A percentile compares a stretch with the other conserved stretches of the same genome.
Evolutionary conservation across 495 filamentous ascomycete genomes (phyloP).

Genomic region (Penicillium silybi): DNA sequence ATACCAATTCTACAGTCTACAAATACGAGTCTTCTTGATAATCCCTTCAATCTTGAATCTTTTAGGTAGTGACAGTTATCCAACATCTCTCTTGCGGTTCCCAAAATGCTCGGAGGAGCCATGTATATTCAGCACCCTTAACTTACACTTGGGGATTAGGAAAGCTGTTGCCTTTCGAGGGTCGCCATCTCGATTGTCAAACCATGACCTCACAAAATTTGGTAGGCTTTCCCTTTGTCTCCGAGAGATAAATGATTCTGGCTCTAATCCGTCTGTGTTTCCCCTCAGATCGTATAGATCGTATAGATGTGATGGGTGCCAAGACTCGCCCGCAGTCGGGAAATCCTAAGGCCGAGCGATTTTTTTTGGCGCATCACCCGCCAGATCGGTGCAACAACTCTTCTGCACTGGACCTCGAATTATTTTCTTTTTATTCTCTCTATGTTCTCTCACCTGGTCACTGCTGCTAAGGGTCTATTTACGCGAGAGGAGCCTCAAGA

Average conservation of each 20-base stretch:
- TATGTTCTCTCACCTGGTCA: slow-evolving; percentile 47
- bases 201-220: too few relatives aligned
- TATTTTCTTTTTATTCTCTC: slow-evolving; percentile 13
- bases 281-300: background rate
- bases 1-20: slow-evolving; percentile 1
- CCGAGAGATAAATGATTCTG: too few relatives aligned
- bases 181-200: too few relatives aligned
- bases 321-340: slow-evolving; percentile 26
- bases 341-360: slow-evolving; percentile 32
- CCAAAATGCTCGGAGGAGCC: too few relatives aligned
- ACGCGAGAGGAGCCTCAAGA: slow-evolving; percentile 26
- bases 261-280: too few relatives aligned
- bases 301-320: slow-evolving; percentile 7
- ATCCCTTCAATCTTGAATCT: too few relatives aligned
- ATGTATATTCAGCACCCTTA: background rate
- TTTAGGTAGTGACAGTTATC: too few relatives aligned
- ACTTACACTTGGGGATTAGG: background rate
- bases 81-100: too few relatives aligned
- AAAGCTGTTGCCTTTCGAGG: too few relatives aligned
- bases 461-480: slow-evolving; percentile 43
- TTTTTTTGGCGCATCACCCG: slow-evolving; percentile 31
- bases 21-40: background rate
- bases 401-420: slow-evolving; percentile 3
- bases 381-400: slow-evolving; percentile 2
- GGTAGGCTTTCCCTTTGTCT: too few relatives aligned